Evolutionary conservation across 345 rosid genomes (phyloP), one percentile per base, ranked within the genome.

Genomic region (Luvunga scandens): DNA sequence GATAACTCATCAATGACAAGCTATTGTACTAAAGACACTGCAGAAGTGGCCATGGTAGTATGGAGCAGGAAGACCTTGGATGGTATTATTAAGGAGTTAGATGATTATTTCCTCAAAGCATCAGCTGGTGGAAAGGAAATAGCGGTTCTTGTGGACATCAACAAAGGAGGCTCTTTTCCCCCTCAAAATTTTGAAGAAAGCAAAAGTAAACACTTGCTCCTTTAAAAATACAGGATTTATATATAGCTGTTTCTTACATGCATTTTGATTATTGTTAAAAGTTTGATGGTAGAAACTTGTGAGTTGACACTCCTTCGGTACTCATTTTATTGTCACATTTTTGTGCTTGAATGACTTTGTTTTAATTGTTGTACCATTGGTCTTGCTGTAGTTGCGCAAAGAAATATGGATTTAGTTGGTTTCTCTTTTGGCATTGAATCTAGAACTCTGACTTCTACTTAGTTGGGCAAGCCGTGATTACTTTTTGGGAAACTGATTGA

Each of bases 21-120:
- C 90, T 85, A 77, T 82, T 76, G 53, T 31, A 77, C 92, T 55
- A 88, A 85, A 83, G 92, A 85, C 67, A 78, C 87, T 70, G 78
- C 77, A 50, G 84, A 88, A 65, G 56, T 69, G 83, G 75, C 81
- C 50, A 75, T 78, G 88, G 83, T 79, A 48, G 76, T 75, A 14
- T 82, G 84, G 89, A 75, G 77, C 76, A 90, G 83, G 85, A 91
- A 77, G 83, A 91, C 92, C 69, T 84, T 95, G 86, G 91, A 90
- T 78, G 86, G 88, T 60, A 91, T 95, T 74, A 78, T 85, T 36
- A 91, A 86, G 85, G 92, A 92, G 78, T 84, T 95, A 78, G 99
- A 95, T 87, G 99, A 93, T 74, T 89, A 90, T 84, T 95, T 92
- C 89, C 87, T 95, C 59, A 91, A 90, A 84, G 97, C 97, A 70